Evolutionary conservation across 495 filamentous ascomycete genomes (phyloP).

Genomic region (Neurospora sp.): DNA sequence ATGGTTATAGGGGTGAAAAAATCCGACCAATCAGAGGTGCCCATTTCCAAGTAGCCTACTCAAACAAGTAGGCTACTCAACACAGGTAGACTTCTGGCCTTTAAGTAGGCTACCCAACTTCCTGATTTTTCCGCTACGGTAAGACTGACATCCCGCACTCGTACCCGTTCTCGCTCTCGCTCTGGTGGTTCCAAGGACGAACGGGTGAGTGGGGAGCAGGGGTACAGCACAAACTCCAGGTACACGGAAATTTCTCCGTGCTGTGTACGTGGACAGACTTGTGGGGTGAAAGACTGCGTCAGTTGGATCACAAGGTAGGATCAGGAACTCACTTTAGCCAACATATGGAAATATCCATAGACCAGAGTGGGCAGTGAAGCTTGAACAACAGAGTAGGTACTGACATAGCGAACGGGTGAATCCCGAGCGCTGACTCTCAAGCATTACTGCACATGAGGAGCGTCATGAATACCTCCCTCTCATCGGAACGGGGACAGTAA

Average conservation of each 20-base stretch:
- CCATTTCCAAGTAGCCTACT: no score
- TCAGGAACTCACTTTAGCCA: background rate
- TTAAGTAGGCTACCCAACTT: no score
- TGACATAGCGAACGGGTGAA: background rate
- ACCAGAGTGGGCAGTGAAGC: background rate
- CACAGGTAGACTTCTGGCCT: no score
- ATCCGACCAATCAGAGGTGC: no score
- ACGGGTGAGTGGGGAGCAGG: background rate
- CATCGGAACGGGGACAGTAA: background rate
- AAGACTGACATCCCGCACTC: background rate
- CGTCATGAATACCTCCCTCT: background rate
- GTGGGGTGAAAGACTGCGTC: background rate
- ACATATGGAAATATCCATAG: background rate
- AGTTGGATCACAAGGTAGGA: background rate
- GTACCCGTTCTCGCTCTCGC: background rate
- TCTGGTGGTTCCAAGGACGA: background rate
- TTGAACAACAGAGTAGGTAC: background rate
- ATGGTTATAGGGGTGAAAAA: no score
- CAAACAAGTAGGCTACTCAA: no score
- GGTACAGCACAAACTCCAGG: background rate
- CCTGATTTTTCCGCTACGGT: no score
- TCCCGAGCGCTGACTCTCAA: background rate
- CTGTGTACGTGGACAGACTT: background rate
- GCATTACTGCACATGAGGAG: background rate
- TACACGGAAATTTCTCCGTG: background rate